These are phyloP conservation scores for Pinus tabuliformis DNA, from an alignment of 75 land plant genomes.

Conservation along the genomic window DNA sequence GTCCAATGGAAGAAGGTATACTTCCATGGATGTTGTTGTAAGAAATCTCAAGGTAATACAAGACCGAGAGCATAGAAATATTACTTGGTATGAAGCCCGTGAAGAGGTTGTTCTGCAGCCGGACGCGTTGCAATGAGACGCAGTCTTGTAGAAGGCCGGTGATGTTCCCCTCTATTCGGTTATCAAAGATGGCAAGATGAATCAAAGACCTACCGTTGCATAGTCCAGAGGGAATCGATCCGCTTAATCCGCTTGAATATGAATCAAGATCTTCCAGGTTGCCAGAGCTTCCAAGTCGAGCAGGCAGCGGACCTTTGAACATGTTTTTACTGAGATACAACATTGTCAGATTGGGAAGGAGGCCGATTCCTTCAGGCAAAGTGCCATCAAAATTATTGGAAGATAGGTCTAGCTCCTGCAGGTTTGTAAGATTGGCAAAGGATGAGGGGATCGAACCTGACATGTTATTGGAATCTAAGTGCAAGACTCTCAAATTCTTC, in stretches of 20 bases:
- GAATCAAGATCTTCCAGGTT: too few species aligned
- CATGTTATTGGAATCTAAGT: conserved; percentile 17
- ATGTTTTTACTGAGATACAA: conserved; percentile 26
- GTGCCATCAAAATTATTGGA: conserved; percentile 21
- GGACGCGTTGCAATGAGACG: conserved; percentile 17
- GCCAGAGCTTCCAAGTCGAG: too few species aligned
- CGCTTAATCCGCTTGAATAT: conserved; percentile 35
- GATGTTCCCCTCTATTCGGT: neutral
- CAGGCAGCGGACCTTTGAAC: conserved; percentile 29
- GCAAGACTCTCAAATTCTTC: neutral
- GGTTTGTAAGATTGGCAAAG: conserved; percentile 11
- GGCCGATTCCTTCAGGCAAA: conserved; percentile 18
- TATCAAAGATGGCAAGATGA: conserved; percentile 10
- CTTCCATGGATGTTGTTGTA: conserved; percentile 25
- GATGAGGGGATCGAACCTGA: conserved; percentile 17
- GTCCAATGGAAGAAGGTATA: conserved; percentile 24
- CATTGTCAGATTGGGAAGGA: conserved; percentile 8
- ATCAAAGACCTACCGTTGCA: conserved; percentile 25
- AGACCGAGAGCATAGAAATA: conserved; percentile 10
- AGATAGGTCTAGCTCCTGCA: conserved; percentile 18
- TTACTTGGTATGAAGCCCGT: conserved; percentile 23
- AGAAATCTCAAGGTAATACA: conserved; percentile 31
- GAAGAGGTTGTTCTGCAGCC: conserved; percentile 35
- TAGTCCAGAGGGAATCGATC: conserved; percentile 29
- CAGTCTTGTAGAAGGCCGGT: conserved; percentile 3